phyloP scores from a whole-genome alignment of 495 filamentous ascomycete species.

The Xylaria longipes region DNA sequence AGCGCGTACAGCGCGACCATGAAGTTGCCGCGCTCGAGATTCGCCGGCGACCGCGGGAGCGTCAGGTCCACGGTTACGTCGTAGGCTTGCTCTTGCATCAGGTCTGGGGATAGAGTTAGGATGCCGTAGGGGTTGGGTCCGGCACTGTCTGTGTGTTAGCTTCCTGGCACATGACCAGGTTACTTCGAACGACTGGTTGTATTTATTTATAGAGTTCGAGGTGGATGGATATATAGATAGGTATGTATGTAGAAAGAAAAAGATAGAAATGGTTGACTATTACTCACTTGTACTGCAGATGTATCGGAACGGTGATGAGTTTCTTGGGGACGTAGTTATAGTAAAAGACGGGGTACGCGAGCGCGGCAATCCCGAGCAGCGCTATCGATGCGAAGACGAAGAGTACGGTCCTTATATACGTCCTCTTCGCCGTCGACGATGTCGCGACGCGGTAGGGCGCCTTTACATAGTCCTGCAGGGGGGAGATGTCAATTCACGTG shows the following conservation, averaged over 20 bases:
- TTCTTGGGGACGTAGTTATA: constrained; percentile 79
- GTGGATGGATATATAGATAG: background rate
- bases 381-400: constrained; percentile 62
- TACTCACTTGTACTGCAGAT: constrained; percentile 81
- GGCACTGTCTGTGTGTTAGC: constrained; percentile 11
- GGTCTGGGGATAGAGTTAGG: constrained; percentile 46
- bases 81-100: constrained; percentile 66
- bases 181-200: background rate
- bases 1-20: constrained; percentile 77
- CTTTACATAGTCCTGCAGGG: constrained; percentile 32
- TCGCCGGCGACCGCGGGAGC: constrained; percentile 65
- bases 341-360: constrained; percentile 82
- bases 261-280: background rate
- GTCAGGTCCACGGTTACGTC: constrained; percentile 65
- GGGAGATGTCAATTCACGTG: background rate
- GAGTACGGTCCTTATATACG: constrained; percentile 74
- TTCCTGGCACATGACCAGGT: background rate
- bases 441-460: constrained; percentile 59
- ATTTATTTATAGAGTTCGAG: background rate
- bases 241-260: background rate
- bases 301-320: constrained; percentile 65
- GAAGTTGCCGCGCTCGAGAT: constrained; percentile 79
- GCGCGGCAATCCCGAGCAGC: constrained; percentile 66
- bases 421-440: constrained; percentile 70
- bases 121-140: constrained; percentile 61